Evolutionary conservation across 352 stramenopile species (phyloP).

Genomic region (Pythium coloratum): DNA sequence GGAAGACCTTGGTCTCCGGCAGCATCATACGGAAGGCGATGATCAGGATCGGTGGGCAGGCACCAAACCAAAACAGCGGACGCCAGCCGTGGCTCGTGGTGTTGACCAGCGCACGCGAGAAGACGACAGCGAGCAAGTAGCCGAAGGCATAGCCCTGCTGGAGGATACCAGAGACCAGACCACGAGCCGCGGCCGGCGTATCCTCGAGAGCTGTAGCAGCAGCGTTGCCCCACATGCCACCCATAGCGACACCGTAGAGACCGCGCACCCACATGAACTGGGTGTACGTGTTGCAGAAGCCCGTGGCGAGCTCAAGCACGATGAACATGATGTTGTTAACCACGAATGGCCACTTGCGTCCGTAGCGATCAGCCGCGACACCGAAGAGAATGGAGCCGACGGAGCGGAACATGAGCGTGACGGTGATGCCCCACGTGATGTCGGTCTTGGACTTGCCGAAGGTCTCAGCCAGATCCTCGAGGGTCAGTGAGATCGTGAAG

Average conservation of each 20-base stretch:
- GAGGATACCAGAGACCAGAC: constrained; percentile 48
- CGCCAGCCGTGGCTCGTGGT: constrained; percentile 46
- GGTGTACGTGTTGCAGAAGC: not conserved
- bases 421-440: constrained; percentile 56
- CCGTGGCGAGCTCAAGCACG: not conserved
- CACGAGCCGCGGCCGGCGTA: constrained; percentile 32
- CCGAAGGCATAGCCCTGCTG: constrained; percentile 49
- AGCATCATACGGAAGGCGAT: constrained; percentile 43
- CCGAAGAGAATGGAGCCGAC: constrained; percentile 44
- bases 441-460: constrained; percentile 42
- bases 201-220: constrained; percentile 44
- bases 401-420: constrained; percentile 52
- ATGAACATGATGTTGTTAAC: not conserved
- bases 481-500: constrained; percentile 53
- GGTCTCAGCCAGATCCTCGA: constrained; percentile 43
- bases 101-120: constrained; percentile 34
- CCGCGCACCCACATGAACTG: too few species aligned
- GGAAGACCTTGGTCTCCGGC: constrained; percentile 27
- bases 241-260: constrained; percentile 45
- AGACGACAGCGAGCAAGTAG: constrained; percentile 40
- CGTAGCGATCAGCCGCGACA: constrained; percentile 43
- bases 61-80: constrained; percentile 51
- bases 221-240: constrained; percentile 45
- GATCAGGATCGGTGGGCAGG: constrained; percentile 42
- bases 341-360: constrained; percentile 38